A percentile compares a stretch with the other conserved stretches of the same genome.
These are phyloP conservation scores for Hanseniaspora meyeri DNA, from an alignment of 805 yeast genomes.

Conservation along the genomic window DNA sequence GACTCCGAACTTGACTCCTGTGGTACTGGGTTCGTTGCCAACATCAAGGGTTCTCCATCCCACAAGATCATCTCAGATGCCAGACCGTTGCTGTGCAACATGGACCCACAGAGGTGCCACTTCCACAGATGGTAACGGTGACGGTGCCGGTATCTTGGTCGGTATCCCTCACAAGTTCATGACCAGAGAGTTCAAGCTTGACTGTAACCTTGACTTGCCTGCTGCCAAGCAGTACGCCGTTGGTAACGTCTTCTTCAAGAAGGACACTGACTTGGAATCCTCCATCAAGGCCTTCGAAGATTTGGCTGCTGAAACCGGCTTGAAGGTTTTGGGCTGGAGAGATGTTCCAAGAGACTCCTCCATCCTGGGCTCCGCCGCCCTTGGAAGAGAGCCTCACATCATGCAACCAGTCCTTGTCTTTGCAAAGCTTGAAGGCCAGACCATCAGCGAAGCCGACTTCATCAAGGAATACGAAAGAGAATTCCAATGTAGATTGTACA, in stretches of 20 bases:
- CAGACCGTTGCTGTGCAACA: conserved; percentile 73
- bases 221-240: conserved; percentile 79
- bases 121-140: conserved; percentile 94
- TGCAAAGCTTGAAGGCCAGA: conserved; percentile 34
- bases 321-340: conserved; percentile 88
- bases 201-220: conserved; percentile 58
- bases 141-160: conserved; percentile 95
- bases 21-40: conserved; percentile 96
- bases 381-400: conserved; percentile 81
- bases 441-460: conserved; percentile 39
- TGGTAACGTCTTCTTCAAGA: conserved; percentile 88
- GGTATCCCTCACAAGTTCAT: conserved; percentile 85
- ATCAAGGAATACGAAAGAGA: conserved; percentile 43
- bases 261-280: conserved; percentile 56
- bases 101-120: conserved; percentile 99
- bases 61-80: conserved; percentile 94
- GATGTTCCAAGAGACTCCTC: conserved; percentile 89
- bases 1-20: conserved; percentile 92
- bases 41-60: conserved; percentile 73
- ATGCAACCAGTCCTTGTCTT: conserved; percentile 88
- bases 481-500: conserved; percentile 73
- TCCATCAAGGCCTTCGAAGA: conserved; percentile 69
- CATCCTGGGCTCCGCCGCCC: conserved; percentile 86
- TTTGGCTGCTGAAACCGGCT: conserved; percentile 63
- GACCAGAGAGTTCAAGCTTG: conserved; percentile 67